A percentile compares a stretch with the other conserved stretches of the same genome.
Evolutionary conservation across 2,329 filamentous ascomycete genomes (phyloP).

Genomic region (Xenoacremonium recifei): DNA sequence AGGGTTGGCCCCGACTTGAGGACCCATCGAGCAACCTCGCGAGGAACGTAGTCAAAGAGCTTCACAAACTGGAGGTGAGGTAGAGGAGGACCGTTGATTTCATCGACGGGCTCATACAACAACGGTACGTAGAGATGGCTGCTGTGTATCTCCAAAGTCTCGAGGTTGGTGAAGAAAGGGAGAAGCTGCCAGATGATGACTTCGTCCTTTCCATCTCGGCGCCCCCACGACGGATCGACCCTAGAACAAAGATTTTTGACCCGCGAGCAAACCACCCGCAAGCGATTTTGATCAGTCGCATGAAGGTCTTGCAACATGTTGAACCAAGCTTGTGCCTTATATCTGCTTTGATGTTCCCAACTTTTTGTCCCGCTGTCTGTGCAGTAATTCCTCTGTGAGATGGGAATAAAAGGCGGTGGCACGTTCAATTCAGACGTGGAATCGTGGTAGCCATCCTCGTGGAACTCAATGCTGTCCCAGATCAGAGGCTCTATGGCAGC

Average conservation of each 20-base stretch:
- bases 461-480: conserved; percentile 17
- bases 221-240: no score
- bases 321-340: no score
- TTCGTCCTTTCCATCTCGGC: no score
- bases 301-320: no score
- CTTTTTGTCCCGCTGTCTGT: not conserved
- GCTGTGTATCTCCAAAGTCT: conserved; percentile 12
- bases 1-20: conserved; percentile 1
- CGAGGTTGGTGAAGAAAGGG: conserved; percentile 10
- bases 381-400: not conserved
- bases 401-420: conserved; percentile 4
- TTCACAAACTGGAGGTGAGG: conserved; percentile 9
- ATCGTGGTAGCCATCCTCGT: conserved; percentile 10
- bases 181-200: conserved; percentile 14
- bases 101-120: not conserved
- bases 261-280: no score
- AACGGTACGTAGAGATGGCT: no score
- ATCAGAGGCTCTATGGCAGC: conserved; percentile 4
- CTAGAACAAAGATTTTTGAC: no score
- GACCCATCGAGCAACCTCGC: conserved; percentile 8
- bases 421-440: not conserved
- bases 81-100: not conserved
- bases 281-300: no score
- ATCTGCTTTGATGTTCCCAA: no score
- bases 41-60: conserved; percentile 10